Conservation (phyloP, 805 yeast species). For the Groenewaldozyma tartarivorans region DNA sequence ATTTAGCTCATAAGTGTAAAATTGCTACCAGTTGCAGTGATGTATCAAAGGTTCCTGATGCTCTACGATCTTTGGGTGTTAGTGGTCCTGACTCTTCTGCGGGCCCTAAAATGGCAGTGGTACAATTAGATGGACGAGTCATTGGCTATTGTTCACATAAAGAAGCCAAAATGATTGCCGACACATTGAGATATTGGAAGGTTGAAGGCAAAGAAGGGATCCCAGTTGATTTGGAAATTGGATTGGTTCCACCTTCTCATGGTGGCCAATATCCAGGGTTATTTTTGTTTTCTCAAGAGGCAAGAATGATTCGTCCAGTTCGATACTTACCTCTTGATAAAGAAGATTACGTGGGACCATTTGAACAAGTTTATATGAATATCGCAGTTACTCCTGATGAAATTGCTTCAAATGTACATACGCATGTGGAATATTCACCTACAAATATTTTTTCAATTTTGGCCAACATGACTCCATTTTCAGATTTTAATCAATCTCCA, state of each 20-base stretch:
- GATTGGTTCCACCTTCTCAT: constrained; percentile 90
- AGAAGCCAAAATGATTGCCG: constrained; percentile 78
- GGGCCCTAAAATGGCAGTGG: constrained; percentile 81
- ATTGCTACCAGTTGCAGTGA: constrained; percentile 72
- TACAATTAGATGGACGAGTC: constrained; percentile 85
- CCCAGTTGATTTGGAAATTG: constrained; percentile 83
- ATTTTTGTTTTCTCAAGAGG: constrained; percentile 79
- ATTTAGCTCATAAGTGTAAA: constrained; percentile 89
- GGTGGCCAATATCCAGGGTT: constrained; percentile 98
- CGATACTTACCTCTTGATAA: constrained; percentile 79
- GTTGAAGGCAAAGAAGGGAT: constrained; percentile 64
- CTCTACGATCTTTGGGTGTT: constrained; percentile 67
- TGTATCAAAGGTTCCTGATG: constrained; percentile 58
- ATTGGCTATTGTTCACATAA: constrained; percentile 92
- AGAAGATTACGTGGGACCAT: constrained; percentile 88
- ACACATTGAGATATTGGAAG: constrained; percentile 87
- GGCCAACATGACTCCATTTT: constrained; percentile 95
- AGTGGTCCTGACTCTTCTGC: constrained; percentile 65
- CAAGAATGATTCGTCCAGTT: constrained; percentile 95
- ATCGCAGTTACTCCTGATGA: constrained; percentile 92
- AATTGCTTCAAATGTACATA: constrained; percentile 68
- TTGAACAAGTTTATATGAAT: constrained; percentile 95
- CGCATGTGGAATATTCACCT: constrained; percentile 92
- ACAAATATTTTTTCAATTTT: constrained; percentile 88
- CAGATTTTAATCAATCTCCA: constrained; percentile 98